These are phyloP conservation scores for Pterocarpus macrocarpus DNA, from an alignment of 306 rosid species.

Conservation along the genomic window DNA sequence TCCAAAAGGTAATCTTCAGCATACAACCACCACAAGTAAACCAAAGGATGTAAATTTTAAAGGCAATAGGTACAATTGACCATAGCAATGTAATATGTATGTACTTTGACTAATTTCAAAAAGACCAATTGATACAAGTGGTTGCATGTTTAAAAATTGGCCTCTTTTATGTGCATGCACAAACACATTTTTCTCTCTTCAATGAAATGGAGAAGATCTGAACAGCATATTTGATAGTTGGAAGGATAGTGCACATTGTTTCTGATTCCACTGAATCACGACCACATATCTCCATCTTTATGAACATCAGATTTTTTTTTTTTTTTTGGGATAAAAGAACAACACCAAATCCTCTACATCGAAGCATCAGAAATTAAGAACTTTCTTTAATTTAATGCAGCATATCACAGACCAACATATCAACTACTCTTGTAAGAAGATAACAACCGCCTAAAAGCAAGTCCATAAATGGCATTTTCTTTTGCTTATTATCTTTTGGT, in stretches of 20 bases:
- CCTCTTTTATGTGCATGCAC: too few relatives aligned
- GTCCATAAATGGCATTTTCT: background rate
- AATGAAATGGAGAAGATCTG: background rate
- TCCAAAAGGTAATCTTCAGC: background rate
- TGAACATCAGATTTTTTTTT: background rate
- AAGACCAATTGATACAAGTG: background rate
- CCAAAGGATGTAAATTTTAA: background rate
- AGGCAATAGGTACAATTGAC: background rate
- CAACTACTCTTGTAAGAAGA: background rate
- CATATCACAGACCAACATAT: background rate
- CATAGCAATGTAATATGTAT: background rate
- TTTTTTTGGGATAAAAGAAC: too few relatives aligned
- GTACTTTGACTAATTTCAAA: background rate
- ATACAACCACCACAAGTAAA: background rate
- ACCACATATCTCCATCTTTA: background rate
- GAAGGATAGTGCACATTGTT: background rate
- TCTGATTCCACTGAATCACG: background rate
- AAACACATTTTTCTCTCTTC: background rate
- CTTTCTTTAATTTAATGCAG: background rate
- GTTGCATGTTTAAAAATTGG: too few relatives aligned
- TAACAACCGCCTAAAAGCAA: background rate
- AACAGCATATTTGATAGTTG: constrained; percentile 4
- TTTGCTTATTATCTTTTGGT: background rate
- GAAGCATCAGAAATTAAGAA: background rate
- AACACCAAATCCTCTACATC: too few relatives aligned